phyloP scores from a whole-genome alignment of 1,139 yeast species.

The Saccharomyces hybrid region DNA sequence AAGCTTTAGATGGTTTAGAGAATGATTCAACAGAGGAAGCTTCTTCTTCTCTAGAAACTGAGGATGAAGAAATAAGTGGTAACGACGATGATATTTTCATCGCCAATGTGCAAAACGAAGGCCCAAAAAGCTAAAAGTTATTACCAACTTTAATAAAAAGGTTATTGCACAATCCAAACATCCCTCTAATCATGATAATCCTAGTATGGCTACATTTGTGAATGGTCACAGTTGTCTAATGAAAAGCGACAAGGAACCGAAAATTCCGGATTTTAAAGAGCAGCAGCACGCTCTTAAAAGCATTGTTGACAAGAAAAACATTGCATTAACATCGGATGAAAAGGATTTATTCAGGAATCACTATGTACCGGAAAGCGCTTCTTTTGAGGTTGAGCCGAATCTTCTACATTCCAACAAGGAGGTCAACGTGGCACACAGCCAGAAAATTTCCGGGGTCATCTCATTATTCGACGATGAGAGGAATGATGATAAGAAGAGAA shows the following conservation, averaged over 20 bases:
- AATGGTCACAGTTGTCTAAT: not conserved
- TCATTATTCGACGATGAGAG: conserved; percentile 15
- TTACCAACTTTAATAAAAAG: not conserved
- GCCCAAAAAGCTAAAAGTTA: not conserved
- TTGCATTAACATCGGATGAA: not conserved
- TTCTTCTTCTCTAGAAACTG: conserved; percentile 1
- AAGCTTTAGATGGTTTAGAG: not conserved
- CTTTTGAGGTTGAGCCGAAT: conserved; percentile 20
- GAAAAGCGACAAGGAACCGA: not conserved
- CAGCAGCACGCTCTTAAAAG: not conserved
- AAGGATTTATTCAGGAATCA: conserved; percentile 14
- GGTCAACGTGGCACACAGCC: conserved; percentile 17
- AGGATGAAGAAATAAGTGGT: conserved; percentile 1
- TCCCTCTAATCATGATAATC: not conserved
- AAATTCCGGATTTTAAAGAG: not conserved
- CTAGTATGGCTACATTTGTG: not conserved
- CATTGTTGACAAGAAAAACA: conserved; percentile 1
- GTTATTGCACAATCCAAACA: not conserved
- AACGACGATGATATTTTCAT: not conserved
- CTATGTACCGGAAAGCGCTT: conserved; percentile 17
- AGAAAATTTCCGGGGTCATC: conserved; percentile 11
- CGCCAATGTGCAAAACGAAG: not conserved
- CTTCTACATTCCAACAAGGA: conserved; percentile 14
- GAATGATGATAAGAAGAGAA: conserved; percentile 12
- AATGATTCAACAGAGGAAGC: conserved; percentile 1